Evolutionary conservation across 768 basidiomycete species (phyloP), one percentile per base, ranked within the genome.

Genomic region (Psilocybe tampanensis): DNA sequence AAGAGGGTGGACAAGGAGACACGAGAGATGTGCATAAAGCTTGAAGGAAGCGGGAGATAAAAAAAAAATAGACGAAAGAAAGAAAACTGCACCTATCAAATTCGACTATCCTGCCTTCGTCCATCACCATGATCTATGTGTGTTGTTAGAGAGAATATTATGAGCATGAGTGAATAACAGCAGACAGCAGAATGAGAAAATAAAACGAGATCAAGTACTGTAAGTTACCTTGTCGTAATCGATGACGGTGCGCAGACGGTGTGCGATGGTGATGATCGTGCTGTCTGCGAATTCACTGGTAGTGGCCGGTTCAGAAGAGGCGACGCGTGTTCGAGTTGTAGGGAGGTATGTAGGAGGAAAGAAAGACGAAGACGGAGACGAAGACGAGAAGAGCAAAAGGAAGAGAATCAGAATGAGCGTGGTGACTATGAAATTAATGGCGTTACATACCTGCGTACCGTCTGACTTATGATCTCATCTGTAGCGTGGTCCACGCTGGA

Each of bases 201-300:
- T 50, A 49, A 44, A n/a, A 52, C 36, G 15, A 24, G 36, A 24
- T 9, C 9, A 9, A 4, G 29, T n/a, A n/a, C n/a, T n/a, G n/a
- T n/a, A n/a, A n/a, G n/a, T n/a, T n/a, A 88, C 89, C 60, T 86
- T 80, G 68, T 94, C 88, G 62, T 92, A 94, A 64, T 94, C 91
- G 54, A 94, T 92, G 47, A 90, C 87, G 2, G 89, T 90, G 2
- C 87, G 80, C 51, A 91, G 74, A 8, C 88, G 82, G 72, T 93
- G 92, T 15, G 92, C 91, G 53, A 94, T 92, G 0, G 90, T 92
- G 32, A 92, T 71, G 52, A 92, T 90, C 0, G 90, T 94, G 67
- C 88, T 91, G 9, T 86, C 80, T 4, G 87, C 84, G 59, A 93
- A 93, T 73, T 89, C 86, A 13, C 87, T 89, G 26, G 18, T 21